These are phyloP conservation scores for Phylloporus arenicola DNA, from an alignment of 768 basidiomycete species.

Conservation along the genomic window DNA sequence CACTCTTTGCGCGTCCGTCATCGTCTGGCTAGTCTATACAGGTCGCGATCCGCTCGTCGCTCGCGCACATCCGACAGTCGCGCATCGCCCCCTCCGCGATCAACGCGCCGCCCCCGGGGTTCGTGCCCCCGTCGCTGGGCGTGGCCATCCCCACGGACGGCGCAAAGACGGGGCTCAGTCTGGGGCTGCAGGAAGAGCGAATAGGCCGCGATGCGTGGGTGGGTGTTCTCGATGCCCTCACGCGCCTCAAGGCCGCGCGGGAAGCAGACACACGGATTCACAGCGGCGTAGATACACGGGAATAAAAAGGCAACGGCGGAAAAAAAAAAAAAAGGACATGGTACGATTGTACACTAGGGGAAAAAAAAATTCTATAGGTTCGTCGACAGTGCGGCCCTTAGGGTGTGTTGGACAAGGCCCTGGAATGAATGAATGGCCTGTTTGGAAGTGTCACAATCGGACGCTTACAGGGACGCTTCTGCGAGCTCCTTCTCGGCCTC, in stretches of 20 bases:
- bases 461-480: conserved; percentile 42
- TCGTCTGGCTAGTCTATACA: conserved; percentile 52
- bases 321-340: conserved; percentile 1
- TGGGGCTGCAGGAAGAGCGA: conserved; percentile 74
- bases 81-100: conserved; percentile 87
- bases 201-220: conserved; percentile 75
- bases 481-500: conserved; percentile 58
- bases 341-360: conserved; percentile 1
- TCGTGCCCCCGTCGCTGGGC: conserved; percentile 73
- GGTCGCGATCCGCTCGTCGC: conserved; percentile 64
- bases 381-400: no score
- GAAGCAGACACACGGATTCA: conserved; percentile 14
- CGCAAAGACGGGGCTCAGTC: conserved; percentile 33
- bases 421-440: conserved; percentile 18
- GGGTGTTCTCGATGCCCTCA: conserved; percentile 63
- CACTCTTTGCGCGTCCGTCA: no score
- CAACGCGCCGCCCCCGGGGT: conserved; percentile 66
- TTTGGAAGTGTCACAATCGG: background rate
- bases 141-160: conserved; percentile 56
- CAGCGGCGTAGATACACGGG: conserved; percentile 14
- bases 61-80: conserved; percentile 76
- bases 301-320: conserved; percentile 8
- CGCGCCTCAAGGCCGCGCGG: conserved; percentile 49
- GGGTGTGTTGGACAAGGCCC: conserved; percentile 1
- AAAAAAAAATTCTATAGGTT: background rate